Evolutionary conservation across 371 early-diverging fungal genomes (phyloP).

Genomic region (Zancudomyces culisetae): DNA sequence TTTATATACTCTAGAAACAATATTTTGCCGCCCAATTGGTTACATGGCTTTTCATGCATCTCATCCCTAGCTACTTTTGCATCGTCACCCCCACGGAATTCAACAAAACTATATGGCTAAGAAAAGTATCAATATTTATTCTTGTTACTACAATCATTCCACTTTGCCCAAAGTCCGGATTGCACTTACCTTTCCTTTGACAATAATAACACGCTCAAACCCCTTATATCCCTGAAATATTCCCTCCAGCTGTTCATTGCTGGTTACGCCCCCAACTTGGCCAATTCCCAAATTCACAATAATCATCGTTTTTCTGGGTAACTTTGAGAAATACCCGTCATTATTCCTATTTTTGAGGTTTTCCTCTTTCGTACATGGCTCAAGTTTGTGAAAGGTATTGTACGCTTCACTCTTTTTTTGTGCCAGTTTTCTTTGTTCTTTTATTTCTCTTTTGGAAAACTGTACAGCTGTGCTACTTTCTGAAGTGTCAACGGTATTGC

Average conservation of each 20-base stretch:
- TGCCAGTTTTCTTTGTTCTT: neutral
- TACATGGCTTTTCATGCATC: constrained; percentile 9
- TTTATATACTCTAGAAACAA: constrained; percentile 14
- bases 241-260: constrained; percentile 8
- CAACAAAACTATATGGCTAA: constrained; percentile 15
- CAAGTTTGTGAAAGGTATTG: constrained; percentile 8
- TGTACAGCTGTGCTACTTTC: too few species aligned
- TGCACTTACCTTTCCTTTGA: constrained; percentile 6
- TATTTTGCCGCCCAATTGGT: constrained; percentile 4
- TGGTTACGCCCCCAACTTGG: constrained; percentile 7
- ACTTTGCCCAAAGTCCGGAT: neutral
- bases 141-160: neutral
- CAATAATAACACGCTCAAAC: constrained; percentile 12
- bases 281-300: constrained; percentile 15
- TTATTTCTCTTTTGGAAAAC: constrained; percentile 2
- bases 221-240: constrained; percentile 6
- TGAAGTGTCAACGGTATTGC: too few species aligned
- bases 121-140: neutral
- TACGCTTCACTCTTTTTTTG: constrained; percentile 7
- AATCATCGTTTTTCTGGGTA: constrained; percentile 11
- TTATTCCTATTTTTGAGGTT: neutral
- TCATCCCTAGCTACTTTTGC: constrained; percentile 6
- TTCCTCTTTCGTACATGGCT: constrained; percentile 3
- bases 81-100: constrained; percentile 7
- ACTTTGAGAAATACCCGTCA: constrained; percentile 5